phyloP scores from a whole-genome alignment of 2,329 filamentous ascomycete species.

The Rhynchosporium agropyri region DNA sequence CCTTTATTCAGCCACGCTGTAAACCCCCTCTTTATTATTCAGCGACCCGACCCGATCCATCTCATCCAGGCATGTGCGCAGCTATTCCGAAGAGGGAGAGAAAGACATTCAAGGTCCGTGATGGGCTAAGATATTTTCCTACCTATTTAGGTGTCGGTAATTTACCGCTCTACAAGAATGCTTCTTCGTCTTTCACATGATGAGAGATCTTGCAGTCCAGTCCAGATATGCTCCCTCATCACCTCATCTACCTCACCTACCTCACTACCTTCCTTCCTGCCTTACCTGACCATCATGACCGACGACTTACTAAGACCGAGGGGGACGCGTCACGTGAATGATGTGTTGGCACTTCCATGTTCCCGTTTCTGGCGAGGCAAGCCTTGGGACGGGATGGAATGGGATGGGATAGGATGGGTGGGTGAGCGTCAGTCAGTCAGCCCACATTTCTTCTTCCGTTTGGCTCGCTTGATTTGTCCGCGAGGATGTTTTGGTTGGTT shows the following conservation, averaged over 20 bases:
- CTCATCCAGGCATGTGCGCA: neutral
- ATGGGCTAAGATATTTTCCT: conserved; percentile 9
- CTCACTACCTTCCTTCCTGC: too few relatives aligned
- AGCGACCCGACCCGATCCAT: conserved; percentile 1
- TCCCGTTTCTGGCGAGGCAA: neutral
- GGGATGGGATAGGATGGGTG: too few relatives aligned
- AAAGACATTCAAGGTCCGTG: neutral
- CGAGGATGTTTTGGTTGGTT: neutral
- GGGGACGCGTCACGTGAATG: conserved; percentile 11
- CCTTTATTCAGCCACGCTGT: conserved; percentile 11
- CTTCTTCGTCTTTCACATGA: neutral
- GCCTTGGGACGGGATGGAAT: too few relatives aligned
- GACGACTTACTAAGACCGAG: neutral
- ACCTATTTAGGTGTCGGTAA: conserved; percentile 3
- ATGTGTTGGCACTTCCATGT: conserved; percentile 6
- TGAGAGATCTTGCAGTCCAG: neutral
- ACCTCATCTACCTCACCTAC: neutral
- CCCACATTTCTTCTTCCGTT: conserved; percentile 1
- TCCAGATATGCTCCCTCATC: neutral
- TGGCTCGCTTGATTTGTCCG: conserved; percentile 1
- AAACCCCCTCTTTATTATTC: neutral
- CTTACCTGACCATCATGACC: neutral
- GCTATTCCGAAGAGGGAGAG: neutral
- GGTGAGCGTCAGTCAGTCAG: neutral
- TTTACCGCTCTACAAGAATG: neutral